These are phyloP conservation scores for Trametes sp. DNA, from an alignment of 1,284 basidiomycete species.

Conservation along the genomic window DNA sequence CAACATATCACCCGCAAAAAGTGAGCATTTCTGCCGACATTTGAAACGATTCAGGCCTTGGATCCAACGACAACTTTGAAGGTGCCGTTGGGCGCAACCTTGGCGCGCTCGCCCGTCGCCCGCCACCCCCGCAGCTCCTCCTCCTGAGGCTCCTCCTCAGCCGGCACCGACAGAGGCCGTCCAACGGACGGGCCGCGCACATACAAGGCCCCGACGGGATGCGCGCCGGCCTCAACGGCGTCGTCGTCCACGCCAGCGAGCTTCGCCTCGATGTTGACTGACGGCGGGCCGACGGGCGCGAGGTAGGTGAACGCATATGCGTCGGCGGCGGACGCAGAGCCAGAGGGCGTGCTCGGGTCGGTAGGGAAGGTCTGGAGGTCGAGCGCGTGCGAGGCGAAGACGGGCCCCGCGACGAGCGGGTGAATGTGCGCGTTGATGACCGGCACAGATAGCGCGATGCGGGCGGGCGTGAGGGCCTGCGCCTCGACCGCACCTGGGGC, in stretches of 20 bases:
- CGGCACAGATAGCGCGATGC: constrained; percentile 76
- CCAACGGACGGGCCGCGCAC: constrained; percentile 62
- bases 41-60: constrained; percentile 8
- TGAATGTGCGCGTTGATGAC: constrained; percentile 69
- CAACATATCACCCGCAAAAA: background rate
- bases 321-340: constrained; percentile 41
- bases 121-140: constrained; percentile 42
- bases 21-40: background rate
- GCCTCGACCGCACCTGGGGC: constrained; percentile 46
- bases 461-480: constrained; percentile 59
- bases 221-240: constrained; percentile 62
- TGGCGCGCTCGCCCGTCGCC: constrained; percentile 38
- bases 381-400: constrained; percentile 76
- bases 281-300: constrained; percentile 75
- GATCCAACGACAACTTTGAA: constrained; percentile 37
- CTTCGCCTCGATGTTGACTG: constrained; percentile 78
- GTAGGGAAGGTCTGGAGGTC: constrained; percentile 74
- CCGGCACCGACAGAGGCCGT: constrained; percentile 50
- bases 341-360: constrained; percentile 28
- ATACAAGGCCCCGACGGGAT: constrained; percentile 43
- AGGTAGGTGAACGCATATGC: constrained; percentile 42
- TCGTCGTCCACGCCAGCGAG: constrained; percentile 68
- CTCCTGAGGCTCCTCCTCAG: constrained; percentile 49
- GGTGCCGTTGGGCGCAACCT: constrained; percentile 42
- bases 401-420: constrained; percentile 67